A percentile compares a stretch with the other conserved stretches of the same genome.
These are phyloP conservation scores for Epichloe sylvatica DNA, from an alignment of 2,329 filamentous ascomycete genomes.

Conservation along the genomic window DNA sequence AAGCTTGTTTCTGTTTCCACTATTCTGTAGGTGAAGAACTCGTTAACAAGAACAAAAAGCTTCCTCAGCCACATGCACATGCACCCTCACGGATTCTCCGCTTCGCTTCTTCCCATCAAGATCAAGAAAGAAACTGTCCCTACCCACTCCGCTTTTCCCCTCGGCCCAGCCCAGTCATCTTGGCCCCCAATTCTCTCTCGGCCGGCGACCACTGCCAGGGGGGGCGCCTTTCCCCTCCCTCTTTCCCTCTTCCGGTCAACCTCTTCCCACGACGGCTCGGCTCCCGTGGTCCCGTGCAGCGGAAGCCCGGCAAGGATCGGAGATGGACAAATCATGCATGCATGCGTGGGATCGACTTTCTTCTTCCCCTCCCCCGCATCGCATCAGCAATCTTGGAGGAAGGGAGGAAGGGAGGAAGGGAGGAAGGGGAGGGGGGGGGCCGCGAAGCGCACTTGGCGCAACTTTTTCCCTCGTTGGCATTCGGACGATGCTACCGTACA, in stretches of 20 bases:
- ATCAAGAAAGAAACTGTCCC: background rate
- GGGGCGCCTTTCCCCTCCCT: background rate
- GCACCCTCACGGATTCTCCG: no score
- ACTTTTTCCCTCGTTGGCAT: no score
- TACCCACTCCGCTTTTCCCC: background rate
- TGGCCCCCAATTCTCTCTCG: background rate
- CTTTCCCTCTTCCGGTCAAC: background rate
- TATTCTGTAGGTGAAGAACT: no score
- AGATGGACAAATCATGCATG: background rate
- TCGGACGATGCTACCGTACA: background rate
- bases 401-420: no score
- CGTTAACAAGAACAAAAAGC: no score
- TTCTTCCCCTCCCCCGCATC: background rate
- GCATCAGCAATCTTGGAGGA: background rate
- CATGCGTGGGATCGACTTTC: background rate
- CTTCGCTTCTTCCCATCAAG: no score
- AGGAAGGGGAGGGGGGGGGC: no score
- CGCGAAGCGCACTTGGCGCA: no score
- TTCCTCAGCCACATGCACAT: no score
- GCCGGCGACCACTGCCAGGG: background rate
- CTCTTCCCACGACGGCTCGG: background rate
- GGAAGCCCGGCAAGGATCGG: background rate
- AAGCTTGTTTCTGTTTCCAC: no score
- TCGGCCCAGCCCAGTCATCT: background rate
- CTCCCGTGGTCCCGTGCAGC: background rate